Conservation (phyloP, 495 filamentous ascomycete genomes). For the Neurospora sp. region DNA sequence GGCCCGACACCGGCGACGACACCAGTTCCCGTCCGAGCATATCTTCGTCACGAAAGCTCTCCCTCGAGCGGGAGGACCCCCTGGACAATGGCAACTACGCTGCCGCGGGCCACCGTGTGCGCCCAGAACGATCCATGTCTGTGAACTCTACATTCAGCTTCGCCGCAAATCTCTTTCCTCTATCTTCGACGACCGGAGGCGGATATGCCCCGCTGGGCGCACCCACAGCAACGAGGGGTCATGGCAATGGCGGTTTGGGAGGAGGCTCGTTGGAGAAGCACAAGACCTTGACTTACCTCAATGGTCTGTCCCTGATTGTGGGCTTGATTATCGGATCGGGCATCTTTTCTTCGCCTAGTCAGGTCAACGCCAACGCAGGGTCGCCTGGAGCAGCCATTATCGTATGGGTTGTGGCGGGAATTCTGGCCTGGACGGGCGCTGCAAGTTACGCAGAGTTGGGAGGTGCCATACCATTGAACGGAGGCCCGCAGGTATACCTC, state of each 20-base stretch:
- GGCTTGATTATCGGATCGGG: slow-evolving; percentile 95
- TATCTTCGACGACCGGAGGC: slow-evolving; percentile 67
- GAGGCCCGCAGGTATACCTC: slow-evolving; percentile 85
- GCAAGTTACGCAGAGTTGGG: slow-evolving; percentile 94
- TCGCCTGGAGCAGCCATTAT: slow-evolving; percentile 86
- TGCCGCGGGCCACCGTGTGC: slow-evolving; percentile 26
- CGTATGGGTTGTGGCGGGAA: slow-evolving; percentile 80
- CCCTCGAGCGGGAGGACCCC: slow-evolving; percentile 77
- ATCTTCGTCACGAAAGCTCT: slow-evolving; percentile 83
- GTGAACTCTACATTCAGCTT: slow-evolving; percentile 93
- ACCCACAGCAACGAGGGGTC: slow-evolving; percentile 43
- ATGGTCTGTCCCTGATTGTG: slow-evolving; percentile 81
- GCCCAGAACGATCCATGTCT: slow-evolving; percentile 66
- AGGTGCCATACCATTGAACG: slow-evolving; percentile 91
- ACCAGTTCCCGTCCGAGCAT: slow-evolving; percentile 65
- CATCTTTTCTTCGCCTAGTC: slow-evolving; percentile 90
- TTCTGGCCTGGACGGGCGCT: slow-evolving; percentile 92
- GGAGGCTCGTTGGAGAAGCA: slow-evolving; percentile 74
- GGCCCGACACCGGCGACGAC: slow-evolving; percentile 52
- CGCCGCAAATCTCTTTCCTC: slow-evolving; percentile 77
- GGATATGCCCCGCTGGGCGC: slow-evolving; percentile 74
- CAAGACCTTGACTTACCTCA: slow-evolving; percentile 90
- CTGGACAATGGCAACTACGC: slow-evolving; percentile 52
- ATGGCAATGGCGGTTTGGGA: slow-evolving; percentile 33
- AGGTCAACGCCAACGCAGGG: slow-evolving; percentile 87